Base-by-base conservation (phyloP, 345 rosid genomes). In the Cardamine occulta region DNA sequence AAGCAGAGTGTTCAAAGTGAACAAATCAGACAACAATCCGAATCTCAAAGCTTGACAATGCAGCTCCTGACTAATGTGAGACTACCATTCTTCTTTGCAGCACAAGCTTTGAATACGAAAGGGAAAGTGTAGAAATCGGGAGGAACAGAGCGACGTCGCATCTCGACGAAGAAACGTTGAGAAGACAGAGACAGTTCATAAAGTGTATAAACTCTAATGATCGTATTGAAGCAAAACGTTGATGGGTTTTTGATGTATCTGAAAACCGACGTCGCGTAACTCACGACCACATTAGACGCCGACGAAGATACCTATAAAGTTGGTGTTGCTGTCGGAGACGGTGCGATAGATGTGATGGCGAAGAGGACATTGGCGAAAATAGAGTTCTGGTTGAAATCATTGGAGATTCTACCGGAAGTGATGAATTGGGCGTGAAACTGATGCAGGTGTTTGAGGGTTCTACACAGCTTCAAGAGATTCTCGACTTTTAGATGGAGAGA, bases 101-200 rank as follows among this genome's bases (percentile, higher is more conserved):
- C 82, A 68, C 85, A 88, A 49, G 91, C 89, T 62, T 83, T 86
- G 79, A 91, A 85, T 47, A 78, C 84, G 71, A 88, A 89, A 23
- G 97, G 91, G 83, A 85, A 83, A 0, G 93, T 80, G 73, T 88
- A 79, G 62, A 80, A 86, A 60, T 91, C 97, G 2, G 86, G 89
- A 45, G 82, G 81, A 65, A 88, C 59, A 14, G 89, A 84, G 7
- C 76, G 28, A 34, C 87, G 81, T 8, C 84, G 85, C 95, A 91
- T 89, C 52, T 81, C 73, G 28, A 74, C 48, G 62, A 89, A 89
- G 72, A 84, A 82, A 52, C 60, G 37, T 63, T 88, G 88, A 35
- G 95, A 86, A n/a, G 63, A 11, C 70, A 79, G 47, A 80, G 88
- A 86, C 61, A 85, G 74, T 6, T 79, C 80, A 77, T 86, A 84